Percentiles rank a stretch among this genome's conserved stretches.
Conservation (phyloP, 106 monocot genomes). For the Hemerocallis citrina region DNA sequence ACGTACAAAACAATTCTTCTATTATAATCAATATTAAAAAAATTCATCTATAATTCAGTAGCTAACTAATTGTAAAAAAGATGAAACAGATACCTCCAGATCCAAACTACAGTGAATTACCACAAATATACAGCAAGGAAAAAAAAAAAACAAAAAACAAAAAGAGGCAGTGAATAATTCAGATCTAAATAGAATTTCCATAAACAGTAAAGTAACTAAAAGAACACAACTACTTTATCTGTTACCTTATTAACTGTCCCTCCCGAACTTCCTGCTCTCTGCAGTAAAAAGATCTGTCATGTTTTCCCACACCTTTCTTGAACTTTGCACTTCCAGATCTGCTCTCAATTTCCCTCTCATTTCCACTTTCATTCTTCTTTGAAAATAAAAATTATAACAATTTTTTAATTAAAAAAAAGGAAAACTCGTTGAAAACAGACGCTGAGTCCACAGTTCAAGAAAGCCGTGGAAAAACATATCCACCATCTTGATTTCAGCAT, state of each 20-base stretch:
- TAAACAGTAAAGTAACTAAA: not conserved
- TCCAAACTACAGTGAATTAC: too few relatives aligned
- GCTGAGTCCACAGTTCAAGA: conserved; percentile 57
- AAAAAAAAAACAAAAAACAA: too few relatives aligned
- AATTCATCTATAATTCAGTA: too few relatives aligned
- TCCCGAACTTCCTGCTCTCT: not conserved
- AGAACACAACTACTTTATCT: not conserved
- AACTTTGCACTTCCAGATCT: conserved; percentile 28
- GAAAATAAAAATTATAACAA: too few relatives aligned
- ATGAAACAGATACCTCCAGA: too few relatives aligned
- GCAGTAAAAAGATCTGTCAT: conserved; percentile 8
- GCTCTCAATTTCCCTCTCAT: not conserved
- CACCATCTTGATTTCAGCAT: conserved; percentile 19
- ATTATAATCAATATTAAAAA: too few relatives aligned
- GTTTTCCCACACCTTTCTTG: conserved; percentile 71
- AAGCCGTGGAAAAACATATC: conserved; percentile 70
- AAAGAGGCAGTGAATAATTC: too few relatives aligned
- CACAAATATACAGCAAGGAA: too few relatives aligned
- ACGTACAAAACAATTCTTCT: too few relatives aligned
- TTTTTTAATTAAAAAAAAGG: not conserved
- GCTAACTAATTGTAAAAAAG: too few relatives aligned
- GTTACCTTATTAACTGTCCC: not conserved
- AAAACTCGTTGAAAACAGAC: not conserved
- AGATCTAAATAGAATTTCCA: too few relatives aligned
- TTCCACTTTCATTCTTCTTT: not conserved